Percentiles rank a stretch among this genome's conserved stretches.
phyloP scores from a whole-genome alignment of 1,284 basidiomycete species.

The Xerocomus tenax region DNA sequence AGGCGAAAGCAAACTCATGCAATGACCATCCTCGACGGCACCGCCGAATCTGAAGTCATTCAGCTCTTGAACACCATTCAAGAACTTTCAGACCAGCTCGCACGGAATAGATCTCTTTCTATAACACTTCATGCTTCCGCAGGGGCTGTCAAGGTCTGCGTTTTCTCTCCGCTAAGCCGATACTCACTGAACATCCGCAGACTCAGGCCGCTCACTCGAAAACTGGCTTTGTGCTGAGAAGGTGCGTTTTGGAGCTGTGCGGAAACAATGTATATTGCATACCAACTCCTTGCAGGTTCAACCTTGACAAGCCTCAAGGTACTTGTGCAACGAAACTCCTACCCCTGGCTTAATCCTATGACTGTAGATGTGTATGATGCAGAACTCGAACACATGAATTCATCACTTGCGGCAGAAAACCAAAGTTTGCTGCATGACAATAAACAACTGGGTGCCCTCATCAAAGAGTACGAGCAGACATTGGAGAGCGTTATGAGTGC shows the following conservation, averaged over 20 bases:
- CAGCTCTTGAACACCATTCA: conserved; percentile 68
- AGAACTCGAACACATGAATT: conserved; percentile 89
- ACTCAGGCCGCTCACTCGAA: conserved; percentile 60
- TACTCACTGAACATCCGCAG: conserved; percentile 30
- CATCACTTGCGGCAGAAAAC: conserved; percentile 77
- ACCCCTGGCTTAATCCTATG: background rate
- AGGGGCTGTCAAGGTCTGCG: conserved; percentile 69
- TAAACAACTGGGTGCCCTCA: conserved; percentile 82
- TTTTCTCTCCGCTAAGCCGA: background rate
- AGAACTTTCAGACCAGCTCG: conserved; percentile 78
- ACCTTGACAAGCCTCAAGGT: conserved; percentile 88
- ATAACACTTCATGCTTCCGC: conserved; percentile 55
- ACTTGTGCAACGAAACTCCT: conserved; percentile 9
- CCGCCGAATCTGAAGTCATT: conserved; percentile 42
- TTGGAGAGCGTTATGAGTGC: conserved; percentile 92
- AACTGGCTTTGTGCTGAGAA: conserved; percentile 86
- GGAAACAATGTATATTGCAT: background rate
- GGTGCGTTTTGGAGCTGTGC: conserved; percentile 37
- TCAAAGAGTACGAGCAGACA: conserved; percentile 95
- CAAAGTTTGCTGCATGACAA: conserved; percentile 86
- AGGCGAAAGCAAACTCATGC: conserved; percentile 12
- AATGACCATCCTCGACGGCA: conserved; percentile 39
- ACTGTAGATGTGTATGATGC: conserved; percentile 80
- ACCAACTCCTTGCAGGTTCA: conserved; percentile 48
- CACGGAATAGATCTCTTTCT: conserved; percentile 62